These are phyloP conservation scores for Wallacemonas sp. DNA, from an alignment of 208 protist genomes.

Conservation along the genomic window DNA sequence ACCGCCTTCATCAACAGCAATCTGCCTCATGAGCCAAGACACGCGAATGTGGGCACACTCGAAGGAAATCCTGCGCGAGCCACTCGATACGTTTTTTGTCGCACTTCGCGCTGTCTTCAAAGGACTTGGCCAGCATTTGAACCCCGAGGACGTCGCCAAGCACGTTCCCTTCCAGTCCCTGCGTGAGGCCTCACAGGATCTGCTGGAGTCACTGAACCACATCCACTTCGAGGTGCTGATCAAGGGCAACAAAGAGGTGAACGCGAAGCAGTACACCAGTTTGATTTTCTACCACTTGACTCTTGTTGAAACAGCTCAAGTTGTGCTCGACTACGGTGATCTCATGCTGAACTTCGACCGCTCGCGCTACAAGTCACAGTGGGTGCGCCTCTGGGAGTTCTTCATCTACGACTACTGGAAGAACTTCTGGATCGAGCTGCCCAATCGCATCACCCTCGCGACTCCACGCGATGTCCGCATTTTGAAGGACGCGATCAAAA, in stretches of 20 bases:
- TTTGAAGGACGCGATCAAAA: slow-evolving; percentile 42
- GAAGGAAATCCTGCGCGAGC: slow-evolving; percentile 16
- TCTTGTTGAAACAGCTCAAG: slow-evolving; percentile 18
- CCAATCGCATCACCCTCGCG: slow-evolving; percentile 38
- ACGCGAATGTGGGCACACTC: slow-evolving; percentile 17
- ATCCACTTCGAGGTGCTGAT: slow-evolving; percentile 47
- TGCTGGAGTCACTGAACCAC: slow-evolving; percentile 43
- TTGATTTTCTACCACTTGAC: slow-evolving; percentile 37
- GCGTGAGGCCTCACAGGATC: slow-evolving; percentile 25
- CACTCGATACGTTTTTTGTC: slow-evolving; percentile 29
- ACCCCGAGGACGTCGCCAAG: slow-evolving; percentile 31
- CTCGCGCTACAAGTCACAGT: slow-evolving; percentile 27
- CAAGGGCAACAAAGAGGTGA: slow-evolving; percentile 20
- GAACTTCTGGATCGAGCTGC: slow-evolving; percentile 30
- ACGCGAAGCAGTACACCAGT: slow-evolving; percentile 39
- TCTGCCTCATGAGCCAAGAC: not conserved
- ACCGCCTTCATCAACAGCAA: not conserved
- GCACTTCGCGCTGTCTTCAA: slow-evolving; percentile 36
- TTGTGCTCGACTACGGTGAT: slow-evolving; percentile 33
- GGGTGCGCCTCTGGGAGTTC: slow-evolving; percentile 25
- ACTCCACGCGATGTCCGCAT: slow-evolving; percentile 36
- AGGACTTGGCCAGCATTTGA: slow-evolving; percentile 36
- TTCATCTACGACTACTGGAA: slow-evolving; percentile 39
- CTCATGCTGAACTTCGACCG: slow-evolving; percentile 36
- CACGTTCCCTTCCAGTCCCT: slow-evolving; percentile 52